Evolutionary conservation across 441 rosid genomes (phyloP), one percentile per base, ranked within the genome.

Genomic region (Pelargonium citronellum): DNA sequence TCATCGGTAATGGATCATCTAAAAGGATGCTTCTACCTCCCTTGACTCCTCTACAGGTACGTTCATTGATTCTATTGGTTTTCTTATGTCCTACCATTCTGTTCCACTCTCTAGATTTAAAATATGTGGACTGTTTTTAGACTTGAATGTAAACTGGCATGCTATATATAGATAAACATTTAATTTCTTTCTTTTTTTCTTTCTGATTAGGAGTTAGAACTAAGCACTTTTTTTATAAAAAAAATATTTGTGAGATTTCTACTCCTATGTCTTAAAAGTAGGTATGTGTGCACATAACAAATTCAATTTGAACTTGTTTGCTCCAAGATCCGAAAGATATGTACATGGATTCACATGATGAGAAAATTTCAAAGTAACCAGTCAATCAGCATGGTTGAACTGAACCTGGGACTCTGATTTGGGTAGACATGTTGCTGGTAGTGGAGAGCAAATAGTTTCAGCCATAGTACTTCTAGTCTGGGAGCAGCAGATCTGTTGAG

Each of bases 21-120:
- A 60, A 11, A 60, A 10, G 3, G 34, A 60, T 60, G 64, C 24
- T 60, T 60, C 12, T 60, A 22, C 37, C 64, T 60, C n/a, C 64
- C 12, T 60, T 60, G 64, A 60, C 64, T 11, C 64, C 64, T 60
- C n/a, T 10, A 60, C 64, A 60, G 64, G 64, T 60, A 60, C 64
- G 20, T 60, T n/a, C 24, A 60, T n/a, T 22, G n/a, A 51, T 15
- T 15, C 58, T 7, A 51, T 51, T 12, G 16, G 13, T n/a, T 5
- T 5, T 51, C 57, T 51, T 51, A n/a, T 2, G 6, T 13, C 57
- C 39, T 34, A 34, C 6, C 7, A 4, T 4, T 34, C 39, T 34
- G 39, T 34, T 34, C 16, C 57, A 12, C 6, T 51, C 5, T 4
- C 17, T 51, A 13, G 57, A 15, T 51, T n/a, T n/a, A 15, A 51